These are phyloP conservation scores for Fusarium virguliforme DNA, from an alignment of 2,329 filamentous ascomycete species.

Conservation along the genomic window DNA sequence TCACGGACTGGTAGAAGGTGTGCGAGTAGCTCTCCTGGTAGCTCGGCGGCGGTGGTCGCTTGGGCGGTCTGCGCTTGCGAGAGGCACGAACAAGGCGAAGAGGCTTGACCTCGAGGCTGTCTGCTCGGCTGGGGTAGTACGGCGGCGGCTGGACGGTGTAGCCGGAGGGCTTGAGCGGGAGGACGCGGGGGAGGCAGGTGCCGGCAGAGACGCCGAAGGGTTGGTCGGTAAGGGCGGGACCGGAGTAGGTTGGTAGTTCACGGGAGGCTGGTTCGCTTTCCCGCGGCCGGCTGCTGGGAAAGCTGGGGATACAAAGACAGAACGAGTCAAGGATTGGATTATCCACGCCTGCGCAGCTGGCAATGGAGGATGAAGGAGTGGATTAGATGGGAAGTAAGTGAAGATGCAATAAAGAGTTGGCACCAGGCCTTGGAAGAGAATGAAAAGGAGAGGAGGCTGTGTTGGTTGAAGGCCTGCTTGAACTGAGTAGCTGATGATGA, in stretches of 20 bases:
- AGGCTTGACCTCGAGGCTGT: slow-evolving; percentile 41
- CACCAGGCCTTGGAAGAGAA: slow-evolving; percentile 22
- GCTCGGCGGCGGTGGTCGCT: slow-evolving; percentile 31
- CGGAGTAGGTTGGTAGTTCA: slow-evolving; percentile 37
- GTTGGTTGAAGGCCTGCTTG: slow-evolving; percentile 22
- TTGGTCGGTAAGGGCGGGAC: slow-evolving; percentile 30
- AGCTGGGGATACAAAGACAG: slow-evolving; percentile 41
- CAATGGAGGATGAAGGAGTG: slow-evolving; percentile 16
- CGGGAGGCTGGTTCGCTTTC: slow-evolving; percentile 33
- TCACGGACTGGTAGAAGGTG: slow-evolving; percentile 33
- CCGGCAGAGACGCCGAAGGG: slow-evolving; percentile 37
- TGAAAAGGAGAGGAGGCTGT: slow-evolving; percentile 8
- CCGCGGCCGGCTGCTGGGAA: slow-evolving; percentile 37
- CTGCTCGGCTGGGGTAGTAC: slow-evolving; percentile 34
- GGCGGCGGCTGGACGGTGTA: slow-evolving; percentile 41
- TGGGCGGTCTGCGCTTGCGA: slow-evolving; percentile 29
- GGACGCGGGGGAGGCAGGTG: slow-evolving; percentile 37
- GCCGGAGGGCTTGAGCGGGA: slow-evolving; percentile 40
- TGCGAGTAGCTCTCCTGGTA: slow-evolving; percentile 39
- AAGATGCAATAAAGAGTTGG: slow-evolving; percentile 17
- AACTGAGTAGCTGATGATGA: slow-evolving; percentile 32
- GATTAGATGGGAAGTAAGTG: slow-evolving; percentile 9
- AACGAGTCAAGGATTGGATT: slow-evolving; percentile 41
- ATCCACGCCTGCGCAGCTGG: slow-evolving; percentile 44
- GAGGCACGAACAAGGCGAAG: slow-evolving; percentile 41